These are phyloP conservation scores for Coniferiporia weirii DNA, from an alignment of 1,284 basidiomycete species.

Conservation along the genomic window DNA sequence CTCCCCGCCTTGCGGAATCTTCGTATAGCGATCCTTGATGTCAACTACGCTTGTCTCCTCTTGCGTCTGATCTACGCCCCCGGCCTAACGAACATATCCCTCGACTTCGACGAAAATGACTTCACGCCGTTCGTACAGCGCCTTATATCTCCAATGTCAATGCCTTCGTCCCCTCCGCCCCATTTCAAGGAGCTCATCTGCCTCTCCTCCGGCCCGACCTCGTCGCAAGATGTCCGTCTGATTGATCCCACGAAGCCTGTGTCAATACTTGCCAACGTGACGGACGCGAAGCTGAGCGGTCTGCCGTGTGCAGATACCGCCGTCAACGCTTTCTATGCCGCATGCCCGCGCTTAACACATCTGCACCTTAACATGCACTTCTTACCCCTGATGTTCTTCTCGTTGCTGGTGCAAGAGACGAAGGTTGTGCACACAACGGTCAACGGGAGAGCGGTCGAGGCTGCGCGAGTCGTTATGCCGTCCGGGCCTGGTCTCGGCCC, in stretches of 20 bases:
- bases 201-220: constrained; percentile 40
- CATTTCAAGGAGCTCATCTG: constrained; percentile 32
- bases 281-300: constrained; percentile 2
- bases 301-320: background rate
- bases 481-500: background rate
- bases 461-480: background rate
- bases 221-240: constrained; percentile 24
- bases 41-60: constrained; percentile 40
- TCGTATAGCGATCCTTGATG: constrained; percentile 41
- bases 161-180: constrained; percentile 23
- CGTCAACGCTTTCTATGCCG: background rate
- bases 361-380: constrained; percentile 13
- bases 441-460: background rate
- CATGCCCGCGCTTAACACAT: background rate
- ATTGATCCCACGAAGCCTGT: constrained; percentile 31
- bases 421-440: background rate
- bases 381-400: constrained; percentile 3
- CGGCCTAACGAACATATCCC: constrained; percentile 27
- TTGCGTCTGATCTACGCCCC: constrained; percentile 43
- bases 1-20: constrained; percentile 46
- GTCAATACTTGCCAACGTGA: constrained; percentile 7
- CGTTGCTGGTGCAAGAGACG: background rate
- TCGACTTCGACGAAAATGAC: constrained; percentile 50
- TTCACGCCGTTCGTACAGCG: constrained; percentile 41
- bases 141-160: constrained; percentile 24